Conservation (phyloP, 208 protist genomes). For the Trypanosomatidae sp. region DNA sequence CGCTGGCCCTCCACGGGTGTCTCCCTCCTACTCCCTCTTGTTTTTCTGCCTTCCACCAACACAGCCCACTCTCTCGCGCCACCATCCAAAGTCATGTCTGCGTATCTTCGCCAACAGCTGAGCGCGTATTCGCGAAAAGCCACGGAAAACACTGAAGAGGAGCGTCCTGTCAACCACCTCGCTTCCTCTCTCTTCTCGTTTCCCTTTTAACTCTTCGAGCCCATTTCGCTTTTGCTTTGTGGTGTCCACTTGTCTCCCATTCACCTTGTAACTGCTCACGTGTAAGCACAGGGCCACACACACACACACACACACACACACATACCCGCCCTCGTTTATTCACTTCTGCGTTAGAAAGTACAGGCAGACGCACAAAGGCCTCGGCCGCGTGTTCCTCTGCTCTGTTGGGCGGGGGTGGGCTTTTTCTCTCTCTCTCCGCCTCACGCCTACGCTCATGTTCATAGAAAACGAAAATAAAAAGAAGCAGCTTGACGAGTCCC, state of each 20-base stretch:
- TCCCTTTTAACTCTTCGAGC: too few relatives aligned
- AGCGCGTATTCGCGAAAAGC: not conserved
- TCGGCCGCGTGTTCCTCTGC: not conserved
- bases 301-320: constrained; percentile 1
- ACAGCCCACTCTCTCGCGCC: not conserved
- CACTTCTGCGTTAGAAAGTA: not conserved
- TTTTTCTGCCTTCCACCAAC: not conserved
- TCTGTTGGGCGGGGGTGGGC: not conserved
- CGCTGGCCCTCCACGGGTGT: not conserved
- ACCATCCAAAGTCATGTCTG: not conserved
- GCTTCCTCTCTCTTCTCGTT: not conserved
- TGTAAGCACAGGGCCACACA: not conserved
- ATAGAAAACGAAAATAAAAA: too few relatives aligned
- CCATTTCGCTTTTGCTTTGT: not conserved
- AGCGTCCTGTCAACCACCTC: not conserved
- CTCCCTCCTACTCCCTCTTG: not conserved
- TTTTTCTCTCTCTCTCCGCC: too few relatives aligned
- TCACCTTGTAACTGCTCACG: not conserved
- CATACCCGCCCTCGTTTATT: not conserved
- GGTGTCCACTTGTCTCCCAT: not conserved
- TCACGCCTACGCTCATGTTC: too few relatives aligned
- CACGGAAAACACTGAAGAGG: not conserved
- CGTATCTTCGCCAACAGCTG: not conserved
- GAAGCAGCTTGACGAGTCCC: too few relatives aligned
- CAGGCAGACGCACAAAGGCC: not conserved